Evolutionary conservation across 2,329 filamentous ascomycete genomes (phyloP).

Genomic region (Cladosporium velox): DNA sequence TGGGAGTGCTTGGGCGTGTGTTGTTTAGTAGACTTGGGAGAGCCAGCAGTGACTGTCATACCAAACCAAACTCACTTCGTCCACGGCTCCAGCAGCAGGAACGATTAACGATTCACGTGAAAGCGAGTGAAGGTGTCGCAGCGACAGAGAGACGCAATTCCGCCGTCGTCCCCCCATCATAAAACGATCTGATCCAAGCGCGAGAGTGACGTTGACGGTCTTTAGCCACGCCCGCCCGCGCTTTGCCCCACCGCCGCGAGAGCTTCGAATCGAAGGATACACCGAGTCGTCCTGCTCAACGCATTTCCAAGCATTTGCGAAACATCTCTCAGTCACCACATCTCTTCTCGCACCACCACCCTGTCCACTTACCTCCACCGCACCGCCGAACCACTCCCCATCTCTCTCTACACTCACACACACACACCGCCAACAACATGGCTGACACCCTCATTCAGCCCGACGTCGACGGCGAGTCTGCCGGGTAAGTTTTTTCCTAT

Average conservation of each 20-base stretch:
- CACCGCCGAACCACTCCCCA: background rate
- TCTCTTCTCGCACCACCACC: background rate
- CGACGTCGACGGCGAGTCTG: slow-evolving; percentile 46
- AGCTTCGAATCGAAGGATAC: slow-evolving; percentile 18
- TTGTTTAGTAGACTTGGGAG: background rate
- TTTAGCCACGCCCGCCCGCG: slow-evolving; percentile 9
- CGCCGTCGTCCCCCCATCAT: slow-evolving; percentile 1
- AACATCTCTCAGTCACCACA: slow-evolving; percentile 16
- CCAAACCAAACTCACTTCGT: background rate
- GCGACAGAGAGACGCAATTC: background rate
- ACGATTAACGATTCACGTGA: background rate
- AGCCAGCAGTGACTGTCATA: background rate
- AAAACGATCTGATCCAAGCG: slow-evolving; percentile 19
- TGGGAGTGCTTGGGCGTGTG: background rate
- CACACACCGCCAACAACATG: slow-evolving; percentile 37
- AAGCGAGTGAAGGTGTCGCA: background rate
- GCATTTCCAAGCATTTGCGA: slow-evolving; percentile 12
- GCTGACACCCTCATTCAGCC: slow-evolving; percentile 52
- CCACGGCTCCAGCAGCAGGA: background rate
- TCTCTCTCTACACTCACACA: background rate
- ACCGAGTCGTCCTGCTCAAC: slow-evolving; percentile 19
- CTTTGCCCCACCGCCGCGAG: slow-evolving; percentile 18
- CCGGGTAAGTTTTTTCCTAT: slow-evolving; percentile 44
- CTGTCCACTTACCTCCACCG: background rate
- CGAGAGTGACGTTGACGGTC: slow-evolving; percentile 7